phyloP scores from a whole-genome alignment of 768 basidiomycete species.

The Porphyrellus cyaneotinctus region DNA sequence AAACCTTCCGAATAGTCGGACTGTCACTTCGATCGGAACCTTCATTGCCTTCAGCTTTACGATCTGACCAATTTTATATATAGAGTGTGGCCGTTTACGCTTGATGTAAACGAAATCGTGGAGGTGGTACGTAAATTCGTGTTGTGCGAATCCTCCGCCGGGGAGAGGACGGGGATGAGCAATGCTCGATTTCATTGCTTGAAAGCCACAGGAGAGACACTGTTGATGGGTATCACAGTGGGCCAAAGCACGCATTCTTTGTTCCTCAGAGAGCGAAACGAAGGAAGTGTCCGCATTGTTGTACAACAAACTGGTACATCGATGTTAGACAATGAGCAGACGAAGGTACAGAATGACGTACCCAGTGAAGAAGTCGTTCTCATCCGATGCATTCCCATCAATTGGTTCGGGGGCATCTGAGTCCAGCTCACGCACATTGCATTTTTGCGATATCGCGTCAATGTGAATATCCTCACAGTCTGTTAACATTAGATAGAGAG shows the following conservation, averaged over 20 bases:
- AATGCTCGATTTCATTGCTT: slow-evolving; percentile 24
- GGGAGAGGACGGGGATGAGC: slow-evolving; percentile 26
- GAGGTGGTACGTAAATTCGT: slow-evolving; percentile 49
- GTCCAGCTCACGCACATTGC: slow-evolving; percentile 44
- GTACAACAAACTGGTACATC: slow-evolving; percentile 43
- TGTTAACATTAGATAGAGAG: slow-evolving; percentile 49
- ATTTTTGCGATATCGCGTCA: slow-evolving; percentile 55
- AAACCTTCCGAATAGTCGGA: slow-evolving; percentile 46
- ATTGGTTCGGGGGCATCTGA: slow-evolving; percentile 43
- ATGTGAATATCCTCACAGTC: slow-evolving; percentile 54
- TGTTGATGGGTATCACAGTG: slow-evolving; percentile 31
- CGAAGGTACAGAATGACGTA: slow-evolving; percentile 25
- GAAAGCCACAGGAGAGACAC: slow-evolving; percentile 50
- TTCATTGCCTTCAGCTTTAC: slow-evolving; percentile 32
- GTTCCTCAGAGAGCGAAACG: slow-evolving; percentile 38
- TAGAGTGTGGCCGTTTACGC: slow-evolving; percentile 24
- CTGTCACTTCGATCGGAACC: slow-evolving; percentile 27
- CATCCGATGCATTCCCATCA: slow-evolving; percentile 37
- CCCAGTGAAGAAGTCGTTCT: slow-evolving; percentile 57
- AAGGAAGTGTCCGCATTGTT: slow-evolving; percentile 46
- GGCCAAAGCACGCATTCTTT: slow-evolving; percentile 28
- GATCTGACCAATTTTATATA: slow-evolving; percentile 56
- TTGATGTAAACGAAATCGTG: slow-evolving; percentile 61
- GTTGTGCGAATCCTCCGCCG: slow-evolving; percentile 36
- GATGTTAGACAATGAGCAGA: slow-evolving; percentile 1